phyloP scores from a whole-genome alignment of 192 early-diverging fungal genomes.

The Coemansia sp. region DNA sequence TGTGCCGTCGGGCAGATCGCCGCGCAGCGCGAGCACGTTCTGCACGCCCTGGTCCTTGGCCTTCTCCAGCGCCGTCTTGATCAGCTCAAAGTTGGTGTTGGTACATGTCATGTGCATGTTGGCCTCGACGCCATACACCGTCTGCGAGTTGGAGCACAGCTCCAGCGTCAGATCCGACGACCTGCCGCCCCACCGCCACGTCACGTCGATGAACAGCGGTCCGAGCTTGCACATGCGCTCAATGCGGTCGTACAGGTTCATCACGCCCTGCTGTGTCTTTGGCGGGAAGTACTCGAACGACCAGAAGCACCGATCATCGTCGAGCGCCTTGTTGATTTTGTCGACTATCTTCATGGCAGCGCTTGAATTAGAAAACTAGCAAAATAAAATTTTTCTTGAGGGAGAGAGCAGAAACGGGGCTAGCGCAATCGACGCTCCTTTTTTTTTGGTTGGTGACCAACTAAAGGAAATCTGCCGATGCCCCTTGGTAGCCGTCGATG shows the following conservation, averaged over 20 bases:
- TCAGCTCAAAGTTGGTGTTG: conserved; percentile 91
- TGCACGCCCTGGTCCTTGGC: conserved; percentile 94
- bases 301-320: conserved; percentile 73
- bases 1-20: conserved; percentile 89
- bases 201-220: conserved; percentile 82
- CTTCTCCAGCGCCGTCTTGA: conserved; percentile 83
- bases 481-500: background rate
- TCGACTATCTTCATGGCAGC: conserved; percentile 73
- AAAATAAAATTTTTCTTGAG: conserved; percentile 11
- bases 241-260: conserved; percentile 96
- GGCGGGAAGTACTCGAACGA: conserved; percentile 99
- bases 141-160: conserved; percentile 87
- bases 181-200: conserved; percentile 94
- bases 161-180: conserved; percentile 87
- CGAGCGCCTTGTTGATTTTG: conserved; percentile 69
- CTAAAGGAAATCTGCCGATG: background rate
- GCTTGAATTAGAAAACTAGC: background rate
- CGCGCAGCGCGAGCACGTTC: conserved; percentile 96
- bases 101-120: conserved; percentile 99
- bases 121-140: conserved; percentile 93
- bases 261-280: conserved; percentile 91
- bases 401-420: conserved; percentile 10
- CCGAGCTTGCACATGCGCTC: conserved; percentile 95
- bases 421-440: too few species aligned
- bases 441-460: background rate